phyloP scores from a whole-genome alignment of 331 rosid species.

The Dryas integrifolia region DNA sequence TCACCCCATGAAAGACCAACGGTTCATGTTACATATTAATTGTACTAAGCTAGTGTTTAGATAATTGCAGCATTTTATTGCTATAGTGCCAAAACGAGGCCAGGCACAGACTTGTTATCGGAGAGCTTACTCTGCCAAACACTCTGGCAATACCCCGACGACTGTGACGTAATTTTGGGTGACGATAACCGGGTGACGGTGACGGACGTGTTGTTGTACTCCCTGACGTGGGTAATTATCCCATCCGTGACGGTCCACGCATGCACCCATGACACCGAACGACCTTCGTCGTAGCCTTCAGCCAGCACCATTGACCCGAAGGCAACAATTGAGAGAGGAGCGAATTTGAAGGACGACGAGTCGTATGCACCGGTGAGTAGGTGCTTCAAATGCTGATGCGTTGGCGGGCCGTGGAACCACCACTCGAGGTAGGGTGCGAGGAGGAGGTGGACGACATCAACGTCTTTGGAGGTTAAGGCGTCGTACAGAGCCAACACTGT shows the following conservation, averaged over 20 bases:
- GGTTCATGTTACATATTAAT: no score
- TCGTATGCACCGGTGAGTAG: constrained; percentile 46
- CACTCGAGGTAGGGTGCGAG: constrained; percentile 65
- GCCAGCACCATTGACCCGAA: constrained; percentile 59
- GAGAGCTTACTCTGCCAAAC: constrained; percentile 63
- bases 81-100: constrained; percentile 54
- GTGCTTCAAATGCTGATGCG: constrained; percentile 62
- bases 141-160: constrained; percentile 30
- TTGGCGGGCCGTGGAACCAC: constrained; percentile 88
- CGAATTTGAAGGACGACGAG: constrained; percentile 29
- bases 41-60: no score
- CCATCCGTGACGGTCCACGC: constrained; percentile 65
- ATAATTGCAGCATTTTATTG: background rate
- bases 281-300: constrained; percentile 53
- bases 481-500: constrained; percentile 46
- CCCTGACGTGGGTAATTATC: constrained; percentile 57
- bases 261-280: constrained; percentile 68
- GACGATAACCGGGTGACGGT: constrained; percentile 42
- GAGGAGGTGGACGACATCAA: constrained; percentile 30
- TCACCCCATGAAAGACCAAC: no score
- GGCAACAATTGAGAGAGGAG: constrained; percentile 44
- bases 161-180: constrained; percentile 3
- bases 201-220: constrained; percentile 68
- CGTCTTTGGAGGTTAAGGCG: constrained; percentile 45
- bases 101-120: constrained; percentile 45